These are phyloP conservation scores for Aspergillus fijiensis DNA, from an alignment of 2,329 filamentous ascomycete species.

Conservation along the genomic window DNA sequence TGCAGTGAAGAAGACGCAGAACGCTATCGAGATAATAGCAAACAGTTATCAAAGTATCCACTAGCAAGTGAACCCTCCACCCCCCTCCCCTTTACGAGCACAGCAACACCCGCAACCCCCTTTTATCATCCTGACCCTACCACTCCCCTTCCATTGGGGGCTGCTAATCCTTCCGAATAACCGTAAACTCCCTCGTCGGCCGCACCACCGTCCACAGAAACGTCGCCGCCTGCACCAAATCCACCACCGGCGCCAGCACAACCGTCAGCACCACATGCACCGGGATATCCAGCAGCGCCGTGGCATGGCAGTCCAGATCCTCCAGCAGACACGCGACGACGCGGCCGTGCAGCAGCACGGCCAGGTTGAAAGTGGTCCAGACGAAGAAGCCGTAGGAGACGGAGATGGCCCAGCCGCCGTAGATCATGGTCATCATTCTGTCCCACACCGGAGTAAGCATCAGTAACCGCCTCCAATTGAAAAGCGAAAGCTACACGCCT, in stretches of 20 bases:
- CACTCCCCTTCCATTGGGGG: too few relatives aligned
- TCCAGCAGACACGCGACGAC: conserved; percentile 1
- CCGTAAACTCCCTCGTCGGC: not conserved
- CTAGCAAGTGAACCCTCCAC: too few relatives aligned
- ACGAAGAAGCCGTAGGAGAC: not conserved
- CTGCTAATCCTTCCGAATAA: not conserved
- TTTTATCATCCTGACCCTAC: not conserved
- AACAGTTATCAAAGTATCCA: too few relatives aligned
- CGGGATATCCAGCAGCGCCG: not conserved
- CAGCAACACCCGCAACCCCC: not conserved
- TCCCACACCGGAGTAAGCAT: not conserved
- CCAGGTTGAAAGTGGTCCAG: not conserved
- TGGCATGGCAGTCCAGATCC: conserved; percentile 1
- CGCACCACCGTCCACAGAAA: not conserved
- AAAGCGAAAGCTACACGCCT: not conserved
- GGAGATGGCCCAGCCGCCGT: not conserved
- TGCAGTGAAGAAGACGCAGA: too few relatives aligned
- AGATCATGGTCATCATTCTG: not conserved
- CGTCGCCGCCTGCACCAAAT: not conserved
- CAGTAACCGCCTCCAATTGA: too few relatives aligned
- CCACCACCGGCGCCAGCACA: not conserved
- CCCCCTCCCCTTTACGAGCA: too few relatives aligned
- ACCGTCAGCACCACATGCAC: not conserved
- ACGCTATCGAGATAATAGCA: too few relatives aligned
- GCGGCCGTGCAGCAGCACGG: not conserved